phyloP scores from a whole-genome alignment of 2,329 filamentous ascomycete species.

The Dactylellina sp. region DNA sequence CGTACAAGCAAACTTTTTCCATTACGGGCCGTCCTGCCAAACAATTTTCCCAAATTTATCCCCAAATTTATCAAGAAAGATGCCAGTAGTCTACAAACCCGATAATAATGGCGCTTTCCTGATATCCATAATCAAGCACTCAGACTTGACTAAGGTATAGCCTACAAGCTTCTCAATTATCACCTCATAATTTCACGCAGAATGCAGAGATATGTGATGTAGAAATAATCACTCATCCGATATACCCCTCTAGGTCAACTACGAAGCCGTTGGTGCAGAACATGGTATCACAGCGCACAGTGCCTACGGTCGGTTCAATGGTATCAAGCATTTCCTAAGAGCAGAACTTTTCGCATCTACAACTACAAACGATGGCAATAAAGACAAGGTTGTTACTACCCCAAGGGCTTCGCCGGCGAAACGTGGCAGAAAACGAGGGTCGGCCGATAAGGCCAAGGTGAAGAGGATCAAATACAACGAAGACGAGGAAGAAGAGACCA shows the following conservation, averaged over 20 bases:
- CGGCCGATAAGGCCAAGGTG: not conserved
- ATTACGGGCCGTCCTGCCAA: no score
- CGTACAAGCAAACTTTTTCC: no score
- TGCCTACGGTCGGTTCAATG: slow-evolving; percentile 48
- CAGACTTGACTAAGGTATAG: slow-evolving; percentile 44
- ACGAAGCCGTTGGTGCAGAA: slow-evolving; percentile 46
- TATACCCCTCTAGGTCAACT: slow-evolving; percentile 15
- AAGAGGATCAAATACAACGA: slow-evolving; percentile 18
- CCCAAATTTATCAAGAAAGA: not conserved
- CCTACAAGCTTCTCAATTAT: no score
- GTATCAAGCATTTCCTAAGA: slow-evolving; percentile 48
- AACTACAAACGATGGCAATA: not conserved
- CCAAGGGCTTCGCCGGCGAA: slow-evolving; percentile 10
- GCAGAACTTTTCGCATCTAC: slow-evolving; percentile 8
- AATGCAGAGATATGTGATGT: no score
- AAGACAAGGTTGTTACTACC: not conserved
- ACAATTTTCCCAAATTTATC: no score
- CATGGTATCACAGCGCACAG: slow-evolving; percentile 46
- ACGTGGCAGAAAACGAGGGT: slow-evolving; percentile 25
- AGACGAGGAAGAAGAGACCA: slow-evolving; percentile 6
- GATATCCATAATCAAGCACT: slow-evolving; percentile 45
- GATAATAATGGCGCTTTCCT: slow-evolving; percentile 18
- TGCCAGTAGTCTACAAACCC: not conserved
- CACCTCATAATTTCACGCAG: not conserved
- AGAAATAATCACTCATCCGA: not conserved